A percentile compares a stretch with the other conserved stretches of the same genome.
Evolutionary conservation across 2,329 filamentous ascomycete genomes (phyloP).

Genomic region (Phyllosticta citribraziliensis): DNA sequence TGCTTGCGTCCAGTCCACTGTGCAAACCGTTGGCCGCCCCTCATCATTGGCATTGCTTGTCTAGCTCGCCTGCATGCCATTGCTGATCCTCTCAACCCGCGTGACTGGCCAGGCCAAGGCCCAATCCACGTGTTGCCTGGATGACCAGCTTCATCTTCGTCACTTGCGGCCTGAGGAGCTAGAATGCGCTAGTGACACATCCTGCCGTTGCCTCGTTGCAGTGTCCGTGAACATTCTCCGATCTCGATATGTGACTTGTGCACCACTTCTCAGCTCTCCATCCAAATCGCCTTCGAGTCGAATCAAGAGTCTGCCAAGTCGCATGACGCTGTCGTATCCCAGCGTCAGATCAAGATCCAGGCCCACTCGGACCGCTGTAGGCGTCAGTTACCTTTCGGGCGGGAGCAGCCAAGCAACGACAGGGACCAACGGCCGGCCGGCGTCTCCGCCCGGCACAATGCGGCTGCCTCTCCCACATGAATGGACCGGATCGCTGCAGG

Average conservation of each 20-base stretch:
- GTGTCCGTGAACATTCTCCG: not conserved
- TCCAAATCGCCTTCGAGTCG: not conserved
- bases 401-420: not conserved
- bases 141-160: not conserved
- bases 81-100: not conserved
- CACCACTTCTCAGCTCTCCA: not conserved
- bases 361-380: not conserved
- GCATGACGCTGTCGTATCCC: not conserved
- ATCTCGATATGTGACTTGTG: not conserved
- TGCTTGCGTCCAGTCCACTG: not conserved
- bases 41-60: not conserved
- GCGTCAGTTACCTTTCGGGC: not conserved
- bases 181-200: not conserved
- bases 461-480: not conserved
- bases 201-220: not conserved
- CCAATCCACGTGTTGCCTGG: not conserved
- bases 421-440: not conserved
- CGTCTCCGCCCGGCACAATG: not conserved
- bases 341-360: not conserved
- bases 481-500: not conserved
- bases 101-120: not conserved
- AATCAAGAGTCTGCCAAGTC: not conserved
- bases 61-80: not conserved
- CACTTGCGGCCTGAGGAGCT: not conserved
- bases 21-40: not conserved